A percentile compares a stretch with the other conserved stretches of the same genome.
Conservation (phyloP, 1,139 yeast species). For the Taphrina wiesneri region DNA sequence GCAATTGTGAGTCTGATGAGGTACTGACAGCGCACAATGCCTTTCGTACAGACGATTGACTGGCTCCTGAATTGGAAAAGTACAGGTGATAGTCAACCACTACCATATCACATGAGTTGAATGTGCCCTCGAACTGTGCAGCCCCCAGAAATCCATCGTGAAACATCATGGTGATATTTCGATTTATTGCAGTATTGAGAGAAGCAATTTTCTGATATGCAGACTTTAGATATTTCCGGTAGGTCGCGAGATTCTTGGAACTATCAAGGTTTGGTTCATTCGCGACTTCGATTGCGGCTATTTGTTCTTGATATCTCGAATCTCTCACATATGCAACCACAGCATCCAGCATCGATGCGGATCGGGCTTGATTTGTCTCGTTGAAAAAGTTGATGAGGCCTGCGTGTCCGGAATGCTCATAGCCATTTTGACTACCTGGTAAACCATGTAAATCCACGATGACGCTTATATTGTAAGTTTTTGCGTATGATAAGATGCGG, state of each 20-base stretch:
- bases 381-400: slow-evolving; percentile 58
- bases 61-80: background rate
- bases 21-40: background rate
- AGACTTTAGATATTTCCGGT: slow-evolving; percentile 7
- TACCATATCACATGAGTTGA: background rate
- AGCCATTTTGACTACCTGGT: slow-evolving; percentile 91
- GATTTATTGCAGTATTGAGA: background rate
- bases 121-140: background rate
- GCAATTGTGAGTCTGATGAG: background rate
- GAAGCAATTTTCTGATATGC: background rate
- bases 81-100: slow-evolving; percentile 10
- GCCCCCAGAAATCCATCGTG: slow-evolving; percentile 20
- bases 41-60: background rate
- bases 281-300: slow-evolving; percentile 19
- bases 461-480: slow-evolving; percentile 62
- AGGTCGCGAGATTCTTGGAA: background rate
- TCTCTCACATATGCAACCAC: slow-evolving; percentile 5
- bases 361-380: slow-evolving; percentile 8
- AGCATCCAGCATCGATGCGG: background rate
- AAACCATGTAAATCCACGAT: slow-evolving; percentile 90
- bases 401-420: slow-evolving; percentile 83
- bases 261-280: slow-evolving; percentile 15
- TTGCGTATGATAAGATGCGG: slow-evolving; percentile 73
- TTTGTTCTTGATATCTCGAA: background rate
- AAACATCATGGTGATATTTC: slow-evolving; percentile 18